phyloP scores from a whole-genome alignment of 345 rosid genomes.

The Durio zibethinus region DNA sequence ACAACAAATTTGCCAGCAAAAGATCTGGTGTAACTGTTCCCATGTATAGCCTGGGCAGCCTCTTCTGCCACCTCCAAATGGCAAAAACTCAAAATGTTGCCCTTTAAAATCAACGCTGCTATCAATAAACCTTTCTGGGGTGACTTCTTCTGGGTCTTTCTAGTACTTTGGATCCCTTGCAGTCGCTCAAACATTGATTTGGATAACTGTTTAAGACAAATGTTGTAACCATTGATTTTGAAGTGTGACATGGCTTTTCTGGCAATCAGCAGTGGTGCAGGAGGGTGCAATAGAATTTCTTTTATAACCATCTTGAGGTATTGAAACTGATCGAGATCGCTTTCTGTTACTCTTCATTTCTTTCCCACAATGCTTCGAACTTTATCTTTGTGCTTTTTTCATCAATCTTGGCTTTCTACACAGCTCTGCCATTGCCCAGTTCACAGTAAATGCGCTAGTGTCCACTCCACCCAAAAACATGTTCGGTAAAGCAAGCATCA shows the following conservation, averaged over 20 bases:
- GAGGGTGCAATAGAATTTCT: constrained; percentile 56
- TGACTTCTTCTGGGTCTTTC: constrained; percentile 38
- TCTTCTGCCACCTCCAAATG: constrained; percentile 59
- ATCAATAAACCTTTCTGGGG: constrained; percentile 42
- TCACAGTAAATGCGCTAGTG: constrained; percentile 39
- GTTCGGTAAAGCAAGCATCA: constrained; percentile 27
- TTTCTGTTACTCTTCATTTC: constrained; percentile 30
- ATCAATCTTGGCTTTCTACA: constrained; percentile 38
- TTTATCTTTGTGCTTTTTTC: constrained; percentile 60
- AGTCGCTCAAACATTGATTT: constrained; percentile 43
- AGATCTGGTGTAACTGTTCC: constrained; percentile 28
- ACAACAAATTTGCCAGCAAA: constrained; percentile 17
- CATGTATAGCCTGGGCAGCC: constrained; percentile 44
- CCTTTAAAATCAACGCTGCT: constrained; percentile 43
- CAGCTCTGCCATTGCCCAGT: constrained; percentile 71
- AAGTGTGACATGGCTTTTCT: constrained; percentile 34
- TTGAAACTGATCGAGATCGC: constrained; percentile 32
- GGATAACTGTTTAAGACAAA: constrained; percentile 34
- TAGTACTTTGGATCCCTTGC: constrained; percentile 45
- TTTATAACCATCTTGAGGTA: constrained; percentile 41
- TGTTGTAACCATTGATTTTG: constrained; percentile 37
- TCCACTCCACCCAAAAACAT: constrained; percentile 52
- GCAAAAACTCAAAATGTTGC: constrained; percentile 41
- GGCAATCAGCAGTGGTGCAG: constrained; percentile 41
- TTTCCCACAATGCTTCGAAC: constrained; percentile 37